phyloP scores from a whole-genome alignment of 1,284 basidiomycete genomes.

The Rugosomyces carneus region DNA sequence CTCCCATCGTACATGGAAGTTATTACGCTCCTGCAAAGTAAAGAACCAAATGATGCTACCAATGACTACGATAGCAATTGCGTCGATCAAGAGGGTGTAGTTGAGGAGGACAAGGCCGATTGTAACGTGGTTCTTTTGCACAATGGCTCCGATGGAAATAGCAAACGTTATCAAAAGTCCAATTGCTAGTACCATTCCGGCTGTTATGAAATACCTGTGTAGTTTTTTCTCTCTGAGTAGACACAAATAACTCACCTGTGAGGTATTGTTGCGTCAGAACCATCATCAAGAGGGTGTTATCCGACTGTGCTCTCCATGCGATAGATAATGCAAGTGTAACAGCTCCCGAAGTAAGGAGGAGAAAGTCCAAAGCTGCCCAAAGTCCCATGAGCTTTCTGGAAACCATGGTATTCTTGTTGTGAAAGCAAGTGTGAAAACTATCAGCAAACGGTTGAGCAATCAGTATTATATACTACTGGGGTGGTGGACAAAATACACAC shows the following conservation, averaged over 20 bases:
- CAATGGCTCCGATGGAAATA: slow-evolving; percentile 63
- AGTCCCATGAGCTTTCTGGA: slow-evolving; percentile 62
- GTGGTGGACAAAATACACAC: slow-evolving; percentile 15
- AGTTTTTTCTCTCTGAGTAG: background rate
- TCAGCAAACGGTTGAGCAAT: background rate
- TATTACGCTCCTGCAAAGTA: slow-evolving; percentile 62
- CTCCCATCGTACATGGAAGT: slow-evolving; percentile 57
- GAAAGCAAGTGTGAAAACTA: slow-evolving; percentile 2
- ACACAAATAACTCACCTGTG: slow-evolving; percentile 42
- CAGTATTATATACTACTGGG: background rate
- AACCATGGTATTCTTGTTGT: slow-evolving; percentile 44
- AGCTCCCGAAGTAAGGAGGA: slow-evolving; percentile 62
- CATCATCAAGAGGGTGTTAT: slow-evolving; percentile 64
- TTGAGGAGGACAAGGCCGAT: slow-evolving; percentile 68
- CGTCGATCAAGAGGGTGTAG: slow-evolving; percentile 60
- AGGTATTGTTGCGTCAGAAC: slow-evolving; percentile 54
- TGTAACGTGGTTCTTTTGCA: slow-evolving; percentile 63
- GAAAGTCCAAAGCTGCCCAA: slow-evolving; percentile 67
- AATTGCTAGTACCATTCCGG: slow-evolving; percentile 66
- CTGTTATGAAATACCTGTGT: slow-evolving; percentile 32
- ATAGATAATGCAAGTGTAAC: slow-evolving; percentile 63
- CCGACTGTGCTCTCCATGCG: slow-evolving; percentile 49
- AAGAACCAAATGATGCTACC: slow-evolving; percentile 76
- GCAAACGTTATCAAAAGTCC: slow-evolving; percentile 61
- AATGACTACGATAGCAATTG: slow-evolving; percentile 50